These are phyloP conservation scores for Brassica juncea DNA, from an alignment of 345 rosid genomes.

Conservation along the genomic window DNA sequence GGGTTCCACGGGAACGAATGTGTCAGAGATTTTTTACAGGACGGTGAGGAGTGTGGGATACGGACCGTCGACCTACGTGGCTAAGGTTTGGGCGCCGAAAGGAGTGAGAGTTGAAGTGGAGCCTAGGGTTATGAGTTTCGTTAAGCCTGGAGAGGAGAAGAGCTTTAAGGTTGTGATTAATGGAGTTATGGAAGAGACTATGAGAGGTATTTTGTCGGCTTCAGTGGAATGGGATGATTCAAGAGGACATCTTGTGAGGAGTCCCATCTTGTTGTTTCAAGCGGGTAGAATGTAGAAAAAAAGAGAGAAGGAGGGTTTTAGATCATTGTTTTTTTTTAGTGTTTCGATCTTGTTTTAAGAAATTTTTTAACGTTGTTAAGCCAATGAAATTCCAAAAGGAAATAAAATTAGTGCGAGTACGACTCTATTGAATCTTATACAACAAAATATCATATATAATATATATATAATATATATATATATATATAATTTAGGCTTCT, in stretches of 20 bases:
- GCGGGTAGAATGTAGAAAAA: not conserved
- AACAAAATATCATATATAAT: no score
- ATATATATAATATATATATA: no score
- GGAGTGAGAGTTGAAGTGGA: slow-evolving; percentile 52
- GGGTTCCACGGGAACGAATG: slow-evolving; percentile 12
- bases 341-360: not conserved
- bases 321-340: not conserved
- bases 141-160: slow-evolving; percentile 31
- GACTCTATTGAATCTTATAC: no score
- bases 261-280: slow-evolving; percentile 53
- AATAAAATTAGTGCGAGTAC: not conserved
- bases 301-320: not conserved
- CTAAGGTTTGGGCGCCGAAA: slow-evolving; percentile 50
- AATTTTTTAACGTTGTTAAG: not conserved
- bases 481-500: no score
- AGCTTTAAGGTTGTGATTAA: slow-evolving; percentile 58
- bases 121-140: slow-evolving; percentile 54
- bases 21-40: slow-evolving; percentile 59
- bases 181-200: slow-evolving; percentile 41
- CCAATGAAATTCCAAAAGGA: not conserved
- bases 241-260: slow-evolving; percentile 51
- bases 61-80: slow-evolving; percentile 51
- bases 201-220: slow-evolving; percentile 47
- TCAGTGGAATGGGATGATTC: slow-evolving; percentile 65
- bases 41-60: slow-evolving; percentile 61